Conservation (phyloP, 176 grass and related monocot genomes). For the Poa annua region DNA sequence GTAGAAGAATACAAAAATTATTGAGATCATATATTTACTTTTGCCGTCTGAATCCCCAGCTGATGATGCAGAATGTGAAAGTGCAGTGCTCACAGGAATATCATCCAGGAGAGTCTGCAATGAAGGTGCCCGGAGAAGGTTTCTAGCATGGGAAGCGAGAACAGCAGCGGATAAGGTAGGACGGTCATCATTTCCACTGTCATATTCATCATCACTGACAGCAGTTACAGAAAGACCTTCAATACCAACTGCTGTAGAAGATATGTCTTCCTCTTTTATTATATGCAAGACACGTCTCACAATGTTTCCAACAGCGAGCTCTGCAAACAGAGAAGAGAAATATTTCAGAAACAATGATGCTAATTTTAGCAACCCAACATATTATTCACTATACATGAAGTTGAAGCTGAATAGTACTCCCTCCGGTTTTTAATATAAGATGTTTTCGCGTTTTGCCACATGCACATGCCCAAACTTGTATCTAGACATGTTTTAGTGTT, state of each 20-base stretch:
- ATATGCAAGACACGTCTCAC: constrained; percentile 95
- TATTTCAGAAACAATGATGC: neutral
- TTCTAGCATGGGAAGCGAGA: constrained; percentile 94
- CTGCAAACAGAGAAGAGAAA: constrained; percentile 42
- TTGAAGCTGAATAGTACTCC: too few relatives aligned
- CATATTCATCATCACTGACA: constrained; percentile 79
- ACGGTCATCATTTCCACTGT: constrained; percentile 61
- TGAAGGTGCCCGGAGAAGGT: constrained; percentile 83
- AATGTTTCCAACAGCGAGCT: constrained; percentile 94
- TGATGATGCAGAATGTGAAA: constrained; percentile 59
- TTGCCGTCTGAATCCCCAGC: constrained; percentile 87
- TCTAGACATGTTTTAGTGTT: too few relatives aligned
- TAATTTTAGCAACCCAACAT: neutral
- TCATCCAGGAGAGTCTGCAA: constrained; percentile 95
- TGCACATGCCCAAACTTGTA: too few relatives aligned
- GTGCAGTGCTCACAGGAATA: constrained; percentile 61
- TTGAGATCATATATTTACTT: constrained; percentile 74
- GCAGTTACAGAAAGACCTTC: constrained; percentile 71
- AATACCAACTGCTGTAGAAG: constrained; percentile 65
- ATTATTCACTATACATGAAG: constrained; percentile 19
- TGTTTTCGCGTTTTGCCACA: too few relatives aligned
- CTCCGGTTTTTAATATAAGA: too few relatives aligned
- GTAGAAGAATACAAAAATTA: constrained; percentile 25
- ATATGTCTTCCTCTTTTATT: constrained; percentile 93
- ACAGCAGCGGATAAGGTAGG: constrained; percentile 75